phyloP scores from a whole-genome alignment of 106 monocot species.

The Iris macrosiphon region DNA sequence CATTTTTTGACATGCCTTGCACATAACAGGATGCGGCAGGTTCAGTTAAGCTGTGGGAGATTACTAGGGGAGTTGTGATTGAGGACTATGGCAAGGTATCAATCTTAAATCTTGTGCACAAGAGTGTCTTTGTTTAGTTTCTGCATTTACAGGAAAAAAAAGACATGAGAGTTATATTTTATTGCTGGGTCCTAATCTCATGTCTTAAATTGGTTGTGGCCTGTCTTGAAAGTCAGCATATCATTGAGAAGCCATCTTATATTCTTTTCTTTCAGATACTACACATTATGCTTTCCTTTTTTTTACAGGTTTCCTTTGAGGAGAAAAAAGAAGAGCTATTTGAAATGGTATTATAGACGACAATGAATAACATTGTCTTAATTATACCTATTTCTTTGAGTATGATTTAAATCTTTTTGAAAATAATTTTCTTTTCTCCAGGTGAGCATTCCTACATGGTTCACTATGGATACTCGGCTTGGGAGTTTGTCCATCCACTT shows the following conservation, averaged over 20 bases:
- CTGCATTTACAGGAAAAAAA: too few relatives aligned
- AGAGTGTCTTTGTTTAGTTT: not conserved
- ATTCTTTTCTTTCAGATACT: too few relatives aligned
- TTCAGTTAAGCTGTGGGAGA: slow-evolving; percentile 85
- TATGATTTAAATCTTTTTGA: too few relatives aligned
- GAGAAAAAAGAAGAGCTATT: slow-evolving; percentile 87
- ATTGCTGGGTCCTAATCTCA: too few relatives aligned
- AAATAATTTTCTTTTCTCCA: too few relatives aligned
- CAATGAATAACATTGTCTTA: not conserved
- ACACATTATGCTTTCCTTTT: too few relatives aligned
- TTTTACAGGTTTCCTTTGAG: slow-evolving; percentile 73
- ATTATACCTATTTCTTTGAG: not conserved
- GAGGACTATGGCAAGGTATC: slow-evolving; percentile 85
- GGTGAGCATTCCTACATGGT: slow-evolving; percentile 91
- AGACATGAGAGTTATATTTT: too few relatives aligned
- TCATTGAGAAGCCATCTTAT: too few relatives aligned
- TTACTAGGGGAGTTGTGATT: slow-evolving; percentile 70
- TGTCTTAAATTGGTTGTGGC: too few relatives aligned
- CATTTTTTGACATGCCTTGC: not conserved
- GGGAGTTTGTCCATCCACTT: slow-evolving; percentile 80
- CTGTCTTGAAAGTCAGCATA: too few relatives aligned
- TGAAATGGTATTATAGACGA: slow-evolving; percentile 66
- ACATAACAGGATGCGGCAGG: slow-evolving; percentile 58
- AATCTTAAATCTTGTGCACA: not conserved
- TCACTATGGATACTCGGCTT: slow-evolving; percentile 77